Evolutionary conservation across 139 green algal genomes (phyloP).

Genomic region (Chlamydomonas sp.): DNA sequence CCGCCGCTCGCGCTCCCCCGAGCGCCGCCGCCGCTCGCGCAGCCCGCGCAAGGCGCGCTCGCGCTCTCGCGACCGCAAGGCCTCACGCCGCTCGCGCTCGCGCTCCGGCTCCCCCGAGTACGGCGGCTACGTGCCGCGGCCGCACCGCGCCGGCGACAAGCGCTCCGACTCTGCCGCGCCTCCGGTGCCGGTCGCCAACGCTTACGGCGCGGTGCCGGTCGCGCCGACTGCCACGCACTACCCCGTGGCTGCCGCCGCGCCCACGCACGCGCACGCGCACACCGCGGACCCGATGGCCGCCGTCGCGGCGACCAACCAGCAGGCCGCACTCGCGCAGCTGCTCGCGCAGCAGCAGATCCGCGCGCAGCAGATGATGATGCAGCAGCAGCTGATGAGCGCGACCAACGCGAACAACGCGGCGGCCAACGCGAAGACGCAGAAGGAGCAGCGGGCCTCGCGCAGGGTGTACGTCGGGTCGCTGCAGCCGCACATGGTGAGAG

Average conservation of each 20-base stretch:
- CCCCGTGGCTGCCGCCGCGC: neutral
- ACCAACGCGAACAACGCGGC: neutral
- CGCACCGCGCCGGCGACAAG: neutral
- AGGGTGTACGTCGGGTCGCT: constrained; percentile 13
- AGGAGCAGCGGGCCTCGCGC: constrained; percentile 4
- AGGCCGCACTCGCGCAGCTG: neutral
- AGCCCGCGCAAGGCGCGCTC: neutral
- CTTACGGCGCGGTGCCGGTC: neutral
- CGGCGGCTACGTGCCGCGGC: constrained; percentile 4
- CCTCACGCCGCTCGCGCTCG: neutral
- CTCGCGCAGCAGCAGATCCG: constrained; percentile 10
- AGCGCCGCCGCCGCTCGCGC: no score
- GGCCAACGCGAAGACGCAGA: constrained; percentile 3
- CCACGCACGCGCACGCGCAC: neutral
- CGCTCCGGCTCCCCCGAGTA: neutral
- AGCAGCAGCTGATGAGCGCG: constrained; percentile 11
- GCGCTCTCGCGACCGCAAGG: constrained; percentile 1
- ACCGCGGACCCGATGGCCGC: no score
- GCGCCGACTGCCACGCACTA: neutral
- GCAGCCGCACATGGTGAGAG: constrained; percentile 9
- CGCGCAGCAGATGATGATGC: constrained; percentile 12
- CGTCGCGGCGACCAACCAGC: neutral
- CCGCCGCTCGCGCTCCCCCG: no score
- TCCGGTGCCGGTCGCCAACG: neutral
- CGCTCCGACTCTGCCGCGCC: neutral